These are phyloP conservation scores for Candida sp. DNA, from an alignment of 1,139 yeast genomes.

Conservation along the genomic window DNA sequence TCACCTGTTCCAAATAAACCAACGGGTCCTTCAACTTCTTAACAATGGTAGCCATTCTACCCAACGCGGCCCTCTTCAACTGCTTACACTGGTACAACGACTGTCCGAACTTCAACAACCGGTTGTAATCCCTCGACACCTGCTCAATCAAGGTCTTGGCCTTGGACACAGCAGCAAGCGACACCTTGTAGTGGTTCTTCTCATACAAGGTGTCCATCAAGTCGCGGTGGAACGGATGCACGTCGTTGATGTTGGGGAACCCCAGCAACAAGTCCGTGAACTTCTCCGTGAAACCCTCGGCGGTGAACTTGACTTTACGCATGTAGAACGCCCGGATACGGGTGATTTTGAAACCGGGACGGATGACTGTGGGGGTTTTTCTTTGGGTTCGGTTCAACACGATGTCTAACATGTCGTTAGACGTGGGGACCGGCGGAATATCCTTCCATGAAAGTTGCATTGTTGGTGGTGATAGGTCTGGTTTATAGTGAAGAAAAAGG, in stretches of 20 bases:
- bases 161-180: constrained; percentile 93
- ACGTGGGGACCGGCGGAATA: constrained; percentile 91
- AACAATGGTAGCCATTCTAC: constrained; percentile 98
- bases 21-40: constrained; percentile 96
- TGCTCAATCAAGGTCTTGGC: constrained; percentile 96
- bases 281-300: constrained; percentile 95
- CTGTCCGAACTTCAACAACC: constrained; percentile 96
- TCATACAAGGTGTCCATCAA: constrained; percentile 97
- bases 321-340: constrained; percentile 98
- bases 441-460: constrained; percentile 99
- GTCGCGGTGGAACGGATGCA: constrained; percentile 98
- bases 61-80: constrained; percentile 96
- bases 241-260: constrained; percentile 96
- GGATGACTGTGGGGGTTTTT: constrained; percentile 97
- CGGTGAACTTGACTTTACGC: constrained; percentile 96
- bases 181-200: constrained; percentile 96
- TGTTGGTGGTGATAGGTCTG: neutral
- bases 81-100: constrained; percentile 98
- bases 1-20: constrained; percentile 93
- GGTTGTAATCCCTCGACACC: constrained; percentile 92
- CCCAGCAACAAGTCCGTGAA: constrained; percentile 83
- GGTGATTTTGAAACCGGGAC: constrained; percentile 96
- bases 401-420: constrained; percentile 94
- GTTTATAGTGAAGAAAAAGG: neutral
- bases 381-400: constrained; percentile 98